Base-by-base conservation (phyloP, 208 protist genomes). In the Wallacemonas collosoma region DNA sequence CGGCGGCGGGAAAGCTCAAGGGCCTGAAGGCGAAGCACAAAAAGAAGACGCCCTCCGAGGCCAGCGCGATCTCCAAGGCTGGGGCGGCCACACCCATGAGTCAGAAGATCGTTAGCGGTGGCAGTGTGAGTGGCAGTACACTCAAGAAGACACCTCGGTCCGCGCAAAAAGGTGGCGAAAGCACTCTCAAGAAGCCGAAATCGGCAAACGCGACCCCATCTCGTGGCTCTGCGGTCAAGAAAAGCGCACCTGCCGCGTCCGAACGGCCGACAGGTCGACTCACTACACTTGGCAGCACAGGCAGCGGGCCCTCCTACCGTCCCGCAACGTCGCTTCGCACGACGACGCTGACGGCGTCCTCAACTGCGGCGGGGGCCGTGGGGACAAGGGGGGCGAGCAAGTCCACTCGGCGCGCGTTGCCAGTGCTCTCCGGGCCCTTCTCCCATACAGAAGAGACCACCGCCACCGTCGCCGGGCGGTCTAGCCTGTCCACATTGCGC, bases 131-230 rank as follows among this genome's bases (percentile, higher is more conserved):
- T 12, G 60, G 68, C 62, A 57, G 15, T 64, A 15, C 50, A 35
- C 58, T 60, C n/a, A 40, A 55, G 66, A 69, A 43, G 68, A 57
- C 40, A 17, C 63, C 4, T 14, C 55, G 6, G 54, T 44, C 55
- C 26, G 14, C 44, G 7, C 12, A 35, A 9, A 80, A 45, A 35
- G 14, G 65, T 4, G 53, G 48, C 11, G 55, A 55, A 12, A 63
- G 51, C 1, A 64, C 54, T 26, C 17, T 44, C n/a, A 75, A 76
- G 53, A 75, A 75, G 36, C 75, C 72, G 65, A 82, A 79, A 48
- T 1, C 15, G 26, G 26, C 26, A 26, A 26, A 26, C 38, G 53
- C 73, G 43, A 79, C 78, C 39, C 78, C 78, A 5, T 72, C 64
- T 2, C 72, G 67, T 35, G 65, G 65, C 35, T 73, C 78, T n/a